Conservation (phyloP, 148 eudicot species). For the Rhododendron mucronatum region DNA sequence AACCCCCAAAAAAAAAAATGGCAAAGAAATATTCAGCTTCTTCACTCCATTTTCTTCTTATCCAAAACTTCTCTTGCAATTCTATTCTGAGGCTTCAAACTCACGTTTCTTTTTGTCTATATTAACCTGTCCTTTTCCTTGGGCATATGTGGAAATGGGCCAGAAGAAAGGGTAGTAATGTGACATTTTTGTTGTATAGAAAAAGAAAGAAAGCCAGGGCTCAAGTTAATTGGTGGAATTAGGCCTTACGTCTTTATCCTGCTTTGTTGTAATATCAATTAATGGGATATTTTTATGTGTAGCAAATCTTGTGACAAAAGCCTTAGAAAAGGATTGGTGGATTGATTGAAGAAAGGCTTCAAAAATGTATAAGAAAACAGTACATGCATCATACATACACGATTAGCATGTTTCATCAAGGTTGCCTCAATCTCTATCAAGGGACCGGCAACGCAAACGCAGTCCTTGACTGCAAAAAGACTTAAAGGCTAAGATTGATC, state of each 20-base stretch:
- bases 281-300: not conserved
- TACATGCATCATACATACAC: not conserved
- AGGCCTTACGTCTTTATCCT: not conserved
- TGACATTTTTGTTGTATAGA: not conserved
- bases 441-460: not conserved
- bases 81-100: not conserved
- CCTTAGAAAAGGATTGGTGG: not conserved
- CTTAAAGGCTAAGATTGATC: not conserved
- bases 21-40: not conserved
- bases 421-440: no score
- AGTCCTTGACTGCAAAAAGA: not conserved
- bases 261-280: not conserved
- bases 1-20: not conserved
- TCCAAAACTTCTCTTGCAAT: not conserved
- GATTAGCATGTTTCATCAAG: not conserved
- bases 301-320: not conserved
- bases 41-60: not conserved
- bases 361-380: not conserved
- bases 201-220: not conserved
- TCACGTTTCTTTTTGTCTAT: not conserved
- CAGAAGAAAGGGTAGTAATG: not conserved
- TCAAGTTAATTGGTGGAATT: not conserved
- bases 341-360: no score
- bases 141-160: not conserved
- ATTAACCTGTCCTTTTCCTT: not conserved